A percentile compares a stretch with the other conserved stretches of the same genome.
Evolutionary conservation across 202 grass and related monocot species (phyloP).

Genomic region (Dendrocalamus latiflorus): DNA sequence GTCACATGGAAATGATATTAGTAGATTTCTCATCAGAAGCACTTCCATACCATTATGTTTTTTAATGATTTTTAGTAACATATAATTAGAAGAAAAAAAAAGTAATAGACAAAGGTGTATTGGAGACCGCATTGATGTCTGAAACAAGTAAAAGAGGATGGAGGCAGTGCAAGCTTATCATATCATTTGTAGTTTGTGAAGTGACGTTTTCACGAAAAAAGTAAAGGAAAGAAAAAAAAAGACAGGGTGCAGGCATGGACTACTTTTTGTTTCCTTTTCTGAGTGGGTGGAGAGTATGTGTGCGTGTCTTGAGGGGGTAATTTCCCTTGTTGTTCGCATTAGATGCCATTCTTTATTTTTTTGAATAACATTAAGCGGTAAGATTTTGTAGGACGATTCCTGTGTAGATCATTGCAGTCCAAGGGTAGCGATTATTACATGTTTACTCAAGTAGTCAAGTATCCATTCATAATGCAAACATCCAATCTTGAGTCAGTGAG

Average conservation of each 20-base stretch:
- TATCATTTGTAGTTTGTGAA: neutral
- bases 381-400: neutral
- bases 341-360: neutral
- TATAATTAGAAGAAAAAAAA: neutral
- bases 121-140: neutral
- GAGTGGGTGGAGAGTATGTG: neutral
- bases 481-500: neutral
- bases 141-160: conserved; percentile 5
- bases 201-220: neutral
- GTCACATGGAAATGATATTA: neutral
- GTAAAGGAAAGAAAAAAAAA: neutral
- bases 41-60: neutral
- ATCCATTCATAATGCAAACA: neutral
- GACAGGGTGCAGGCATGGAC: neutral
- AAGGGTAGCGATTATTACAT: neutral
- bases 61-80: neutral
- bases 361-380: neutral
- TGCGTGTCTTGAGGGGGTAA: neutral
- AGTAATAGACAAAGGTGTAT: conserved; percentile 2
- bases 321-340: neutral
- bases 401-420: neutral
- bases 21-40: neutral
- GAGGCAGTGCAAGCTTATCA: neutral
- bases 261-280: neutral
- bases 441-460: neutral